Evolutionary conservation across 805 yeast species (phyloP), one percentile per base, ranked within the genome.

Genomic region (Alloascoidea africana): DNA sequence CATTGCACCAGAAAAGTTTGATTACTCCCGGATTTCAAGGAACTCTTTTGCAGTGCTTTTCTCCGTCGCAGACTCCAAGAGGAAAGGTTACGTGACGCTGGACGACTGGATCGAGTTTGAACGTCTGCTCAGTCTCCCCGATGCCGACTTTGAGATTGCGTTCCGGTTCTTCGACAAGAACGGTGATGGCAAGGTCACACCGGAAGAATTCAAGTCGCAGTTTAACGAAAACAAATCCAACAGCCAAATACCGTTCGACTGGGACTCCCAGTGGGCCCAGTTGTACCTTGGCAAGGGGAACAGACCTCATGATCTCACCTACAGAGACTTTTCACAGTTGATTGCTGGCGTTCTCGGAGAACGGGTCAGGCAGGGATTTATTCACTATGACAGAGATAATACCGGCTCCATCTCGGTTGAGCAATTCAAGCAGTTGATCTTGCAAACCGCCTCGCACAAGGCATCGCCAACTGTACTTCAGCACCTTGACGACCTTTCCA

Each of bases 71-170:
- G 97, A 89, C 58, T 71, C 71, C 41, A 64, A 67, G 32, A 63
- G 66, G 39, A 71, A 73, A 45, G 96, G 96, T 4, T 75, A 66
- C 41, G 64, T 84, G 37, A 66, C 71, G 17, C 62, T 75, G 36
- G 54, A 62, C 17, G 96, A 89, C 52, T 89, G 94, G 80, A 59
- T 71, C 37, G 66, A 68, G 33, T 82, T 89, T 52, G 75, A 81
- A 48, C 64, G 68, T 42, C 46, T 68, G 34, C 56, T 73, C 38
- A 66, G 65, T 44, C 65, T 70, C 42, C 63, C 73, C 33, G 73
- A 72, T 27, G 76, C 74, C 41, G 75, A 70, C 51, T 57, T 65
- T 56, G 63, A 62, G 46, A 65, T 62, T 41, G 64, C 70, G n/a
- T 59, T 57, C 44, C 60, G 68, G 35, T 54, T 66, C 16, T 59